Conservation (phyloP, 495 filamentous ascomycete genomes). For the Ascobolus immersus region DNA sequence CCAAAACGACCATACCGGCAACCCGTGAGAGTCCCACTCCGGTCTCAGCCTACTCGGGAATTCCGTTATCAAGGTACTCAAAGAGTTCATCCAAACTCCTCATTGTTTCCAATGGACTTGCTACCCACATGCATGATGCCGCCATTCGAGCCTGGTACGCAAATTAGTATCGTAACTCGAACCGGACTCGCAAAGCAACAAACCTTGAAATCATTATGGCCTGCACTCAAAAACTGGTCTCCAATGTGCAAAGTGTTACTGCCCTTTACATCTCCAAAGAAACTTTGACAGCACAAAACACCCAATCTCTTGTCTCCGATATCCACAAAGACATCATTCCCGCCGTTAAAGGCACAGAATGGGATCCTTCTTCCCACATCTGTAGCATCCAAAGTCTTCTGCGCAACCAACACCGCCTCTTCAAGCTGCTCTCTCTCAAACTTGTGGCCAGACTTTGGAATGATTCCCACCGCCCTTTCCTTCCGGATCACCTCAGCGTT, state of each 20-base stretch:
- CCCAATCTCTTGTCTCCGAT: constrained; percentile 96
- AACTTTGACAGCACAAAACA: constrained; percentile 73
- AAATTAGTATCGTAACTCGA: constrained; percentile 8
- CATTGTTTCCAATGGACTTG: constrained; percentile 71
- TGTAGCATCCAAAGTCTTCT: constrained; percentile 71
- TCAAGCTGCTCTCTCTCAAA: constrained; percentile 76
- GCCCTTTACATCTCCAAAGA: constrained; percentile 49
- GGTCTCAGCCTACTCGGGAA: constrained; percentile 5
- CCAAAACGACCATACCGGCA: too few relatives aligned
- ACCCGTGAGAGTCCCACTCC: too few relatives aligned
- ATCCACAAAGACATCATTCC: constrained; percentile 93
- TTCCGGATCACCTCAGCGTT: constrained; percentile 62
- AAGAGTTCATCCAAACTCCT: constrained; percentile 60
- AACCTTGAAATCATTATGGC: constrained; percentile 90
- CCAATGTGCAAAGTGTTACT: constrained; percentile 19
- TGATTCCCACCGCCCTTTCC: constrained; percentile 77
- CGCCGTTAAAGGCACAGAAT: constrained; percentile 96
- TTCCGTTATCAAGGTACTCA: constrained; percentile 19
- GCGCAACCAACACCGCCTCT: constrained; percentile 81
- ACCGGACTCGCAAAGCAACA: constrained; percentile 36
- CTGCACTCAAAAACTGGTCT: constrained; percentile 87
- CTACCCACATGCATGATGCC: constrained; percentile 67
- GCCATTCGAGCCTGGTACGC: constrained; percentile 28
- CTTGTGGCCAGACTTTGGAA: constrained; percentile 34
- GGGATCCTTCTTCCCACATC: constrained; percentile 42